These are phyloP conservation scores for Microdochium nivale DNA, from an alignment of 2,329 filamentous ascomycete species.

Conservation along the genomic window DNA sequence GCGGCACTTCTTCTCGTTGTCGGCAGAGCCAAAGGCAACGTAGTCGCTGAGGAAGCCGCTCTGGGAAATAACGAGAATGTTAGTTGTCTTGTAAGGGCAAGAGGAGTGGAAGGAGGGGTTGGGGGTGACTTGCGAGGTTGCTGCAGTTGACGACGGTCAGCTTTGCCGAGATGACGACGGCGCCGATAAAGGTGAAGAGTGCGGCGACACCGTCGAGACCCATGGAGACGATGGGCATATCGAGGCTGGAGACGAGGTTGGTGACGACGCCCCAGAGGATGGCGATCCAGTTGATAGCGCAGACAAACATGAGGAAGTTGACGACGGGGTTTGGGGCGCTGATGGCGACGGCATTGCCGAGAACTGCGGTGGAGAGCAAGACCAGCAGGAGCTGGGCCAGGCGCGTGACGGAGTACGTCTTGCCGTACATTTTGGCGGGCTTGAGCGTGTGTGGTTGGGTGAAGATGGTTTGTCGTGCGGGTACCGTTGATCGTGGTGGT, in stretches of 20 bases:
- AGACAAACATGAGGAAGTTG: constrained; percentile 63
- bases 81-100: constrained; percentile 2
- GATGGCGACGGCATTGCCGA: constrained; percentile 48
- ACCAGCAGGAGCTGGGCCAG: constrained; percentile 40
- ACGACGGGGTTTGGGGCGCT: constrained; percentile 40
- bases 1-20: constrained; percentile 58
- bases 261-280: constrained; percentile 53
- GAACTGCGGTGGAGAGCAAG: constrained; percentile 44
- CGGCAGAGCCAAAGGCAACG: constrained; percentile 53
- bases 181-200: constrained; percentile 63
- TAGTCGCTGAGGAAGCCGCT: constrained; percentile 35
- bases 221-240: constrained; percentile 42
- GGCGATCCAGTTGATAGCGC: constrained; percentile 56
- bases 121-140: constrained; percentile 38
- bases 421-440: constrained; percentile 6
- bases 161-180: constrained; percentile 62
- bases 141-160: constrained; percentile 61
- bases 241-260: constrained; percentile 42
- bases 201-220: constrained; percentile 49
- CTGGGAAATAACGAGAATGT: constrained; percentile 15
- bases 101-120: too few relatives aligned
- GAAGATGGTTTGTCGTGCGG: neutral
- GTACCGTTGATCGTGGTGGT: neutral
- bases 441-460: neutral
- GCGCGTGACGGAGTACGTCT: constrained; percentile 39